These are phyloP conservation scores for Hymenochaete sp. DNA, from an alignment of 1,284 basidiomycete species.

Conservation along the genomic window DNA sequence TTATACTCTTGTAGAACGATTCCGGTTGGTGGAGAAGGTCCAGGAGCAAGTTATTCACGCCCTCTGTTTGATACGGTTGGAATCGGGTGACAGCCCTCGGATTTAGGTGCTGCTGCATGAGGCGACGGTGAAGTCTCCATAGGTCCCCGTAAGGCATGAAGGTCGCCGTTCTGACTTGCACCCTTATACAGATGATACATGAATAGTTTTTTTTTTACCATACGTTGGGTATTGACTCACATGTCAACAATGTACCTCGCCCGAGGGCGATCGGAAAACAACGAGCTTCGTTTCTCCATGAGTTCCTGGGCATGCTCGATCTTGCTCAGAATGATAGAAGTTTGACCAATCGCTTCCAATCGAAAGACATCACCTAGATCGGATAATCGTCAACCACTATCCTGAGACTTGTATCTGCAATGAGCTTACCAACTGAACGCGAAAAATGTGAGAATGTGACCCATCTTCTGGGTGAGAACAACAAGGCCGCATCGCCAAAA, in stretches of 20 bases:
- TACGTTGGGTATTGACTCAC: slow-evolving; percentile 17
- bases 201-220: not conserved
- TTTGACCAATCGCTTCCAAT: slow-evolving; percentile 28
- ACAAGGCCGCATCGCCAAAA: slow-evolving; percentile 47
- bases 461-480: slow-evolving; percentile 46
- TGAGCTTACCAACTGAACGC: slow-evolving; percentile 35
- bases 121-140: slow-evolving; percentile 27
- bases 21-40: slow-evolving; percentile 22
- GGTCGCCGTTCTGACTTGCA: slow-evolving; percentile 18
- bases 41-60: slow-evolving; percentile 22
- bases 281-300: slow-evolving; percentile 13
- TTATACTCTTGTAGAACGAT: slow-evolving; percentile 22
- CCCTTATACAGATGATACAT: not conserved
- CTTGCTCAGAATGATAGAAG: slow-evolving; percentile 20
- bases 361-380: slow-evolving; percentile 31
- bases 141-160: slow-evolving; percentile 24
- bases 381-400: not conserved
- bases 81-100: slow-evolving; percentile 21
- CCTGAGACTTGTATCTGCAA: not conserved
- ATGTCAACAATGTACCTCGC: slow-evolving; percentile 24
- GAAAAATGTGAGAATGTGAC: slow-evolving; percentile 47
- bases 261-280: slow-evolving; percentile 16
- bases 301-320: slow-evolving; percentile 13
- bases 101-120: slow-evolving; percentile 25
- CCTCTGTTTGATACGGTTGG: slow-evolving; percentile 22